Conservation (phyloP, 805 yeast species). For the Komagataella pseudopastoris region DNA sequence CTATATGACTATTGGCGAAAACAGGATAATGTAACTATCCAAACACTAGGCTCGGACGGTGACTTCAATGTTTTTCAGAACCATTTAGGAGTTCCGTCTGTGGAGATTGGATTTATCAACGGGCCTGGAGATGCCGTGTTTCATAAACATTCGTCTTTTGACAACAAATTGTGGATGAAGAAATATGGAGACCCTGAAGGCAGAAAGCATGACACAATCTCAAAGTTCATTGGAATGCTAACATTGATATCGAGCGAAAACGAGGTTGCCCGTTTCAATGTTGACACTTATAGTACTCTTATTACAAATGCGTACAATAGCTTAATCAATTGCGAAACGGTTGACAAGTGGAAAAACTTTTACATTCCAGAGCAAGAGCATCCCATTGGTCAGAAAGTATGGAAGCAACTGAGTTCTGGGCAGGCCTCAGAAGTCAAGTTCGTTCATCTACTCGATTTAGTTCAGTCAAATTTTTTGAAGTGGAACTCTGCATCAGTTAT, state of each 20-base stretch:
- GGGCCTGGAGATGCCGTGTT: slow-evolving; percentile 32
- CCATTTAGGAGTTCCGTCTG: slow-evolving; percentile 54
- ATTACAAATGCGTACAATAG: slow-evolving; percentile 1
- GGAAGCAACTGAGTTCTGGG: not conserved
- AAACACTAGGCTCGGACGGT: slow-evolving; percentile 33
- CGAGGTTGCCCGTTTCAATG: slow-evolving; percentile 31
- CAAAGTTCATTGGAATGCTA: slow-evolving; percentile 46
- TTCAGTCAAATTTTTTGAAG: slow-evolving; percentile 3
- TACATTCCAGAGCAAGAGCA: not conserved
- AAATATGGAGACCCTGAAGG: slow-evolving; percentile 38
- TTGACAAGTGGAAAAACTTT: slow-evolving; percentile 5
- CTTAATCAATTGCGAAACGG: slow-evolving; percentile 1
- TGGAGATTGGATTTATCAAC: slow-evolving; percentile 30
- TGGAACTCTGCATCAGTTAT: slow-evolving; percentile 16
- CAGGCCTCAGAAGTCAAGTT: slow-evolving; percentile 2
- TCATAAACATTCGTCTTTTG: slow-evolving; percentile 46
- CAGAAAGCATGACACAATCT: slow-evolving; percentile 37
- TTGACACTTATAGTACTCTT: slow-evolving; percentile 23
- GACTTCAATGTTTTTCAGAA: slow-evolving; percentile 50
- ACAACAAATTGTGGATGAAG: slow-evolving; percentile 42
- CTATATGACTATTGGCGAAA: slow-evolving; percentile 35
- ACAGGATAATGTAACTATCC: slow-evolving; percentile 22
- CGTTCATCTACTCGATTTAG: slow-evolving; percentile 1
- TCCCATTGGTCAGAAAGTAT: not conserved
- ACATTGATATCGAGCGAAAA: slow-evolving; percentile 39